Evolutionary conservation across 108 stramenopile species (phyloP).

Genomic region (Nannochloropsis gaditana): DNA sequence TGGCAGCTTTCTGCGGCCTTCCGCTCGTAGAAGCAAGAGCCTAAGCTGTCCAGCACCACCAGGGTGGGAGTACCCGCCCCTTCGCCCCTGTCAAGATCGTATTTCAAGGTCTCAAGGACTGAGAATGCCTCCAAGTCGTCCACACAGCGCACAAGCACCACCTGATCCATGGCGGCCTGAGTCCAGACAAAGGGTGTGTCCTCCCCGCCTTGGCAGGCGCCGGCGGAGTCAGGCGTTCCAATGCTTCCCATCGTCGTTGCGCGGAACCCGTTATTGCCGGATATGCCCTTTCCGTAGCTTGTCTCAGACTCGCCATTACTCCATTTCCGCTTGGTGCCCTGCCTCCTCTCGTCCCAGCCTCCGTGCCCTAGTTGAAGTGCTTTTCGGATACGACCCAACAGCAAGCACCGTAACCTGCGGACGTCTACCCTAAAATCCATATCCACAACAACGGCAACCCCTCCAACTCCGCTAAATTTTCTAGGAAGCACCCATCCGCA

Average conservation of each 20-base stretch:
- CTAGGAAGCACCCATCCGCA: conserved; percentile 1
- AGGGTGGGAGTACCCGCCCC: not conserved
- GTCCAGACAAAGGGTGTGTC: too few species aligned
- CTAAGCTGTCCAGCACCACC: not conserved
- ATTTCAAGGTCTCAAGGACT: not conserved
- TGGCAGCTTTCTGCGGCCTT: not conserved
- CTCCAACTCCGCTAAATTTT: not conserved
- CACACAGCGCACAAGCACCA: not conserved
- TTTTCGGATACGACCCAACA: not conserved
- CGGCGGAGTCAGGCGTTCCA: not conserved
- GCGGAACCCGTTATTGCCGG: not conserved
- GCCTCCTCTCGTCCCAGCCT: not conserved
- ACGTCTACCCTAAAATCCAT: not conserved
- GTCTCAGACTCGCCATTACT: not conserved
- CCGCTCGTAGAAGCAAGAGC: not conserved
- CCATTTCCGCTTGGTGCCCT: too few species aligned
- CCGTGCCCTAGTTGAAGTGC: not conserved
- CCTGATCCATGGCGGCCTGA: not conserved
- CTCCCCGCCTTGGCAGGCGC: not conserved
- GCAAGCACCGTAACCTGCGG: conserved; percentile 11
- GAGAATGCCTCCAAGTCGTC: not conserved
- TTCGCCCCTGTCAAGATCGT: not conserved
- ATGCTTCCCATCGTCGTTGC: not conserved
- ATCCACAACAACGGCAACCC: not conserved
- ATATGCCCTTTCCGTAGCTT: not conserved